A percentile compares a stretch with the other conserved stretches of the same genome.
Evolutionary conservation across 441 rosid genomes (phyloP).

Genomic region (Geranium incanum): DNA sequence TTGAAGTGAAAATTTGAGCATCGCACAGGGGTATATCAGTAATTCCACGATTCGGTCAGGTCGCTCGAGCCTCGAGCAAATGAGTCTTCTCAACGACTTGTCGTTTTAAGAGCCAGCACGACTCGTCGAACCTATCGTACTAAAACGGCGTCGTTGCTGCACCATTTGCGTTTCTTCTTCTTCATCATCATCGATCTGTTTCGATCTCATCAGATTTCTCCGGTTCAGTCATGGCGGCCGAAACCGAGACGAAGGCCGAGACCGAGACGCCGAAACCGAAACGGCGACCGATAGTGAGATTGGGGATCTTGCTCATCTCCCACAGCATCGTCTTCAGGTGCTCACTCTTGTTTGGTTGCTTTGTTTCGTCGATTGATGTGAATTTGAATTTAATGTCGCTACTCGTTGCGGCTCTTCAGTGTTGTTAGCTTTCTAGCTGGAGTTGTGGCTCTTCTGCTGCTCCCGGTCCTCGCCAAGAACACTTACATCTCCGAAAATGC

Average conservation of each 20-base stretch:
- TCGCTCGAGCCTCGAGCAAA: not conserved
- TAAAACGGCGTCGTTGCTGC: too few relatives aligned
- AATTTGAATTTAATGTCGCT: not conserved
- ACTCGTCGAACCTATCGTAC: too few relatives aligned
- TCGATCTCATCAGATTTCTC: not conserved
- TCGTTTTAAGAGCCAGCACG: too few relatives aligned
- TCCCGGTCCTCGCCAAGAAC: conserved; percentile 84
- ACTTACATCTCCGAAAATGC: conserved; percentile 87
- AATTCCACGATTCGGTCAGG: not conserved
- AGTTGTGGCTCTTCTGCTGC: conserved; percentile 54
- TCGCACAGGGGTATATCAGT: not conserved
- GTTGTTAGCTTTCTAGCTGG: conserved; percentile 68
- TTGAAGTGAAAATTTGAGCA: conserved; percentile 14
- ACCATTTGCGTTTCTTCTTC: too few relatives aligned
- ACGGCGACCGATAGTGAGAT: conserved; percentile 69
- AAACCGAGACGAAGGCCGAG: conserved; percentile 35
- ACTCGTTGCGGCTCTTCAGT: conserved; percentile 30
- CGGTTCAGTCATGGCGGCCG: conserved; percentile 24
- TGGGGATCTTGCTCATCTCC: conserved; percentile 67
- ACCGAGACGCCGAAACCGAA: conserved; percentile 35
- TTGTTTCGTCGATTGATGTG: not conserved
- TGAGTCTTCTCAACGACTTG: too few relatives aligned
- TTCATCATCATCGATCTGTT: too few relatives aligned
- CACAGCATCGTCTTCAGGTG: conserved; percentile 71
- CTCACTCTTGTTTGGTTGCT: not conserved